A percentile compares a stretch with the other conserved stretches of the same genome.
Evolutionary conservation across 2,329 filamentous ascomycete species (phyloP).

Genomic region (Cladosporium sp.): DNA sequence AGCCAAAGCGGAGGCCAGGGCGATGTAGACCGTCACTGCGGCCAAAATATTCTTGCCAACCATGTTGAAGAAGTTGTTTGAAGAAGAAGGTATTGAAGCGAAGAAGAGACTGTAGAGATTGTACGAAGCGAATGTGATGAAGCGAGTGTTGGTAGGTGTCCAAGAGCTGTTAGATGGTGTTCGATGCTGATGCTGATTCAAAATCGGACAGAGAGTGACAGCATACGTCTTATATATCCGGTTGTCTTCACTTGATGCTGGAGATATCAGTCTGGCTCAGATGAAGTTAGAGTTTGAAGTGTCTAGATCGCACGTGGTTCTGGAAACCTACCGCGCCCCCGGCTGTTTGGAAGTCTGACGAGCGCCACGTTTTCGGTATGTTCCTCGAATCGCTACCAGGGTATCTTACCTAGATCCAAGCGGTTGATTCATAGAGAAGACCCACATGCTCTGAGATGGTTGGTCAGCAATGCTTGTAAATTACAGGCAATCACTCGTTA

Average conservation of each 20-base stretch:
- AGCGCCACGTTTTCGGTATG: not conserved
- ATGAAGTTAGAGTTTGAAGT: not conserved
- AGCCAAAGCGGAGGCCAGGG: conserved; percentile 4
- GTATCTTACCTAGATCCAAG: not conserved
- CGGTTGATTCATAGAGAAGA: not conserved
- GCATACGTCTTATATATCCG: not conserved
- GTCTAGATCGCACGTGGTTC: conserved; percentile 9
- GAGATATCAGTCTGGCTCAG: not conserved
- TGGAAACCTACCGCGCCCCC: not conserved
- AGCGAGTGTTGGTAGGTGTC: not conserved
- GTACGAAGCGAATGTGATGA: not conserved
- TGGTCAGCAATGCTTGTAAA: not conserved
- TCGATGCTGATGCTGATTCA: conserved; percentile 1
- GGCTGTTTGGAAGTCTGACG: conserved; percentile 2
- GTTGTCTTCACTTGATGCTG: not conserved
- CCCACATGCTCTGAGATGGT: not conserved
- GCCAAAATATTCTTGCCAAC: conserved; percentile 5
- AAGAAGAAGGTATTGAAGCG: not conserved
- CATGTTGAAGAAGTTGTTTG: not conserved
- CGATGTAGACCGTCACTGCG: conserved; percentile 3
- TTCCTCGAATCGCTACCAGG: not conserved
- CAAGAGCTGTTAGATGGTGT: not conserved
- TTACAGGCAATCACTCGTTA: not conserved
- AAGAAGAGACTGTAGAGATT: not conserved
- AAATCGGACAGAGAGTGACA: not conserved